Evolutionary conservation across 2,329 filamentous ascomycete species (phyloP), one percentile per base, ranked within the genome.

Genomic region (Lachnellula hyalina): DNA sequence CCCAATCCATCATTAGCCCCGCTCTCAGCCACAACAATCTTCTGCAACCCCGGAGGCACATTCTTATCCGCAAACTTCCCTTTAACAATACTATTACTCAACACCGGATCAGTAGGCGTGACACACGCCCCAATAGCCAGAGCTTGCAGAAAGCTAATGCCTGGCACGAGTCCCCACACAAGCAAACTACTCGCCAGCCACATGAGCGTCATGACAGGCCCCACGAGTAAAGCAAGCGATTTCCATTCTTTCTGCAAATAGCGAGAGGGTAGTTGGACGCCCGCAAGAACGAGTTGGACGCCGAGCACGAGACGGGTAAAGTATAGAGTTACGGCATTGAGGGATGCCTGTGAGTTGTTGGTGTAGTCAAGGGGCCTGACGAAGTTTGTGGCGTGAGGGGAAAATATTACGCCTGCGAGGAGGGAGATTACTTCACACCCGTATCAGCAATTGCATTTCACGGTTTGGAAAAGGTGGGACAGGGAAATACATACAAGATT

Each of bases 21-120:
- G 0, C 88, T 91, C 73, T 96, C 91, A 2, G 68, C 86, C 48
- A 88, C 80, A 65, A 90, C 89, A 63, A 90, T 89, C 60, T 87
- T 84, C 73, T 96, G 90, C 48, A 96, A 74, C 28, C 86, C 81
- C 54, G 84, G 85, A 0, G 92, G 90, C 17, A 96, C 86, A 68
- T 96, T 94, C 65, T 91, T 87, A 66, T 96, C 91, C 1, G 92
- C 92, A 67, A 96, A 96, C 64, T 89, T 92, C 34, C 91, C 91
- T 74, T 96, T 96, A 46, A 96, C 90, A 54, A 96, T 96, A 2
- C 88, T 88, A 60, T 94, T 93, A 15, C 88, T 93, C 38, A 96
- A 72, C 1, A 96, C 84, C 0, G 92, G 92, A 65, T 96, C 92
- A 0, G 92, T 96, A 0, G 91, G 92, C 2, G 92, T 94, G n/a